phyloP scores from a whole-genome alignment of 2,329 filamentous ascomycete genomes.

The Neobulgaria alba region DNA sequence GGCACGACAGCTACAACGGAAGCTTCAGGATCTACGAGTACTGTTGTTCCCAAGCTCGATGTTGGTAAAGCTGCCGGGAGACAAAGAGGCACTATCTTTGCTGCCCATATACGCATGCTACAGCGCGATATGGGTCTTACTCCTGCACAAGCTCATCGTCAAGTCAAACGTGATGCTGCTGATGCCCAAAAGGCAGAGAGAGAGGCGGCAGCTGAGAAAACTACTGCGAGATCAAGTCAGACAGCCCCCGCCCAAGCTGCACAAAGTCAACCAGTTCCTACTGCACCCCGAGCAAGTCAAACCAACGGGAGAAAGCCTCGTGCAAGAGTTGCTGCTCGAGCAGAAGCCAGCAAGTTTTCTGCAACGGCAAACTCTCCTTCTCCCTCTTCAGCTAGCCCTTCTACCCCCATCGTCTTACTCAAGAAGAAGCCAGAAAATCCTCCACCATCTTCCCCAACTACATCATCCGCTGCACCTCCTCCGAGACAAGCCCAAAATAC shows the following conservation, averaged over 20 bases:
- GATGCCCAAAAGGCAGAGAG: slow-evolving; percentile 25
- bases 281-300: slow-evolving; percentile 24
- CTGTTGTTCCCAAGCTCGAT: slow-evolving; percentile 41
- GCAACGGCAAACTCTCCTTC: slow-evolving; percentile 12
- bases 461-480: slow-evolving; percentile 23
- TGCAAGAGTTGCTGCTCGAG: slow-evolving; percentile 30
- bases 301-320: slow-evolving; percentile 26
- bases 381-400: slow-evolving; percentile 20
- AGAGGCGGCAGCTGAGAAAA: slow-evolving; percentile 17
- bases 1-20: slow-evolving; percentile 26
- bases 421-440: slow-evolving; percentile 33
- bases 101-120: slow-evolving; percentile 54
- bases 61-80: slow-evolving; percentile 35
- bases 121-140: slow-evolving; percentile 59
- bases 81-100: slow-evolving; percentile 38
- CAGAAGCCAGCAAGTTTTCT: slow-evolving; percentile 12
- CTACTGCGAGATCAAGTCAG: slow-evolving; percentile 8
- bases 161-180: slow-evolving; percentile 44
- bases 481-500: slow-evolving; percentile 16
- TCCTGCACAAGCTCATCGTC: slow-evolving; percentile 52
- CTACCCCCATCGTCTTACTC: slow-evolving; percentile 30
- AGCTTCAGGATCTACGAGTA: slow-evolving; percentile 25
- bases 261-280: slow-evolving; percentile 17
- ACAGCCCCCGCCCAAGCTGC: slow-evolving; percentile 1
- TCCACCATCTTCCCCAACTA: slow-evolving; percentile 22